Base-by-base conservation (phyloP, 2,329 filamentous ascomycete genomes). In the Talaromyces sp. region DNA sequence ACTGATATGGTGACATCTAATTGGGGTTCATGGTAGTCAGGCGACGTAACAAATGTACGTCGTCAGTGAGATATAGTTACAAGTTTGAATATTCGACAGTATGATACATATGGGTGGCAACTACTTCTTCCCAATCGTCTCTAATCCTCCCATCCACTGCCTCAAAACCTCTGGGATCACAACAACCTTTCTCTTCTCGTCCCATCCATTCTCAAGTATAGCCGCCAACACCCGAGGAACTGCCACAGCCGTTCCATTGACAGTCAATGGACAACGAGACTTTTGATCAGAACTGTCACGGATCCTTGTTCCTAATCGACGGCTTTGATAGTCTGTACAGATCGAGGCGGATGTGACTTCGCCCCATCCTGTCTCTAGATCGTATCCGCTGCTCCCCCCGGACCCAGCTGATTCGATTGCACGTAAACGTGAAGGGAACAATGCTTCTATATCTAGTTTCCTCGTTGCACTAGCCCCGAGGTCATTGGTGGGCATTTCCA, bases 391-490 rank as follows among this genome's bases (percentile, higher is more conserved):
- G 4, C 54, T 40, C 3, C 7, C 5, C 35, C 21, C 45, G 5
- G 19, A 9, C 15, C 53, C 45, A 35, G 60, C 59, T 10, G 59
- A 48, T 1, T 57, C 40, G n/a, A 58, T 46, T 6, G 52, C 61
- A 6, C 70, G 72, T 51, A 73, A 79, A 4, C 93, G 83, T 40
- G 89, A 92, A 0, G 94, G 94, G 77, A 99, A 97, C 74, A 88
- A 92, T 2, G 89, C 91, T 71, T 99, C 94, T 57, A 99, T 96
- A 71, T 99, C 94, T 63, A 88, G 83, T 73, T 99, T 99, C 61
- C 92, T 83, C 21, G 80, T 82, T 11, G 94, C 94, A 28, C 89
- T 92, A 7, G 94, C 93, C 63, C 94, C 94, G 0, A 99, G 85
- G 73, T 99, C 94, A 0, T 83, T 78, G 0, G 87, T 83, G 0